These are phyloP conservation scores for Candolleomyces efflorescens DNA, from an alignment of 768 basidiomycete genomes.

Conservation along the genomic window DNA sequence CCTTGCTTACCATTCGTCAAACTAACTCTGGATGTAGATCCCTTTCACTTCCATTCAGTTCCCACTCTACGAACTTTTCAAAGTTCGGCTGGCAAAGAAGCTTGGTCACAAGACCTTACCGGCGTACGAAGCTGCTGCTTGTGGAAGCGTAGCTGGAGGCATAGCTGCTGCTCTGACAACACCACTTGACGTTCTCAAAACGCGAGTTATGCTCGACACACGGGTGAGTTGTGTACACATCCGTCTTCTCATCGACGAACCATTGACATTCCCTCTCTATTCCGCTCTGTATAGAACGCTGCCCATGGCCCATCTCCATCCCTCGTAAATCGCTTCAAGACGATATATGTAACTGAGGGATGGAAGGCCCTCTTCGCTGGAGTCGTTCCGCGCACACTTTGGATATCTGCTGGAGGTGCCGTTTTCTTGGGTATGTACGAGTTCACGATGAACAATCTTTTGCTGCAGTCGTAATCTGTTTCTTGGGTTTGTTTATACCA, in stretches of 20 bases:
- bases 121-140: slow-evolving; percentile 77
- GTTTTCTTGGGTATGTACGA: slow-evolving; percentile 98
- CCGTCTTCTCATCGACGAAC: background rate
- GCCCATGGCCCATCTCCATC: slow-evolving; percentile 49
- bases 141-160: slow-evolving; percentile 89
- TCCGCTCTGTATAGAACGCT: slow-evolving; percentile 36
- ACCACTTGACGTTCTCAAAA: slow-evolving; percentile 95
- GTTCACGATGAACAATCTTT: slow-evolving; percentile 55
- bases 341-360: slow-evolving; percentile 75
- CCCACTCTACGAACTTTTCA: slow-evolving; percentile 89
- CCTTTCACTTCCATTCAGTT: slow-evolving; percentile 97
- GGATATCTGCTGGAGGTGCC: slow-evolving; percentile 96
- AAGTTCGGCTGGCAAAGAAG: slow-evolving; percentile 54
- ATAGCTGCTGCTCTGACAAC: slow-evolving; percentile 88
- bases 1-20: slow-evolving; percentile 22
- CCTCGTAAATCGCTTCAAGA: slow-evolving; percentile 48
- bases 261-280: background rate
- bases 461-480: background rate
- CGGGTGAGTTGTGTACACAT: slow-evolving; percentile 43
- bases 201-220: slow-evolving; percentile 92
- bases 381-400: slow-evolving; percentile 85
- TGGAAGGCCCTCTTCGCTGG: slow-evolving; percentile 76
- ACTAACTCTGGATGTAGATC: slow-evolving; percentile 49
- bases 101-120: slow-evolving; percentile 54
- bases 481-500: background rate